Evolutionary conservation across 108 stramenopile genomes (phyloP).

Genomic region (Nitzschia inconspicua): DNA sequence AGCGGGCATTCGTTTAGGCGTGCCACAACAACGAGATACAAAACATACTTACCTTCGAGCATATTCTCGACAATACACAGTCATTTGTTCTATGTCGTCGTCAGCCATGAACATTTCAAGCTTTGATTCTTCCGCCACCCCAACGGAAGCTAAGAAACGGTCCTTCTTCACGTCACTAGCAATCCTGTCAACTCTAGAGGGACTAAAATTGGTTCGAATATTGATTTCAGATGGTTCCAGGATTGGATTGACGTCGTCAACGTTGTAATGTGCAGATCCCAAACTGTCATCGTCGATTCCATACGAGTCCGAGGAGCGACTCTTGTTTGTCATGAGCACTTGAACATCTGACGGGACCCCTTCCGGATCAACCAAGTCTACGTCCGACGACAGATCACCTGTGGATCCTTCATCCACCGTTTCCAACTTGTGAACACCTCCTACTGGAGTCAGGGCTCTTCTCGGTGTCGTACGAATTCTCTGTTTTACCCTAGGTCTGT

Average conservation of each 20-base stretch:
- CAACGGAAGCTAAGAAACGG: not conserved
- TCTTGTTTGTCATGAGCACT: not conserved
- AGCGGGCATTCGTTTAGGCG: too few relatives aligned
- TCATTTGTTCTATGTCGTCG: constrained; percentile 15
- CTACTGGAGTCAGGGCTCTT: not conserved
- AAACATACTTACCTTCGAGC: constrained; percentile 20
- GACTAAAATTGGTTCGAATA: too few relatives aligned
- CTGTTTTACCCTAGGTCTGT: not conserved
- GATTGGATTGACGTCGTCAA: not conserved
- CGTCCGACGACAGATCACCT: too few relatives aligned
- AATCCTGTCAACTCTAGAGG: not conserved
- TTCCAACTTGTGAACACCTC: not conserved
- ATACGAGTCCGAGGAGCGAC: not conserved
- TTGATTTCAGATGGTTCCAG: too few relatives aligned
- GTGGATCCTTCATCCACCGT: not conserved
- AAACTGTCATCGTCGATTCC: not conserved
- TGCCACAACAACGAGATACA: too few relatives aligned
- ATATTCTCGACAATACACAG: constrained; percentile 18
- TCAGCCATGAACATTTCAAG: constrained; percentile 17
- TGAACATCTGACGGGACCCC: too few relatives aligned
- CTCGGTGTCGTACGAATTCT: not conserved
- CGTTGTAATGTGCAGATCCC: not conserved
- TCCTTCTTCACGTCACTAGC: not conserved
- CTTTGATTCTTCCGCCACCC: constrained; percentile 11
- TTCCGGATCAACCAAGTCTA: too few relatives aligned